Conservation (phyloP, 306 rosid species). For the Prunus fruticosa region DNA sequence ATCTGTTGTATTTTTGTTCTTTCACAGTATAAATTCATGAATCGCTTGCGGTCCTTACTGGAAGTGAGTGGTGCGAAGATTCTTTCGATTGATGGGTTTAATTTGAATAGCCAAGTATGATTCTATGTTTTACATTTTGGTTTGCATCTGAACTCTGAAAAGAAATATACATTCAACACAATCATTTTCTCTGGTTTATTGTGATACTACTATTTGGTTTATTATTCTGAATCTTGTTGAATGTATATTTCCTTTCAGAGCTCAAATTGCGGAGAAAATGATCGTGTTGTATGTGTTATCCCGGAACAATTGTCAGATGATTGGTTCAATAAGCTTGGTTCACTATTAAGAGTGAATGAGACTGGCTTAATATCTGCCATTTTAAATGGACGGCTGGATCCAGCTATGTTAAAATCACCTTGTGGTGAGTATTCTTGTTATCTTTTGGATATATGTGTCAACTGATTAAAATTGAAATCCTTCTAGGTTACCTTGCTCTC, state of each 20-base stretch:
- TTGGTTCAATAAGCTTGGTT: conserved; percentile 45
- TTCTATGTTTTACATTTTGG: conserved; percentile 4
- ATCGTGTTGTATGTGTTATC: conserved; percentile 53
- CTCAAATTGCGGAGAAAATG: conserved; percentile 46
- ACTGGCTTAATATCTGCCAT: conserved; percentile 57
- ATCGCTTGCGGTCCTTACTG: conserved; percentile 54
- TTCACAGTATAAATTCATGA: conserved; percentile 61
- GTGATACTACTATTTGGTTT: neutral
- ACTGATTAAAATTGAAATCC: neutral
- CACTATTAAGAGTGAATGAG: conserved; percentile 56
- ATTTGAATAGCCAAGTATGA: conserved; percentile 61
- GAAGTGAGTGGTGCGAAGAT: conserved; percentile 72
- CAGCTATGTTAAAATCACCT: conserved; percentile 59
- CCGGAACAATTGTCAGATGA: conserved; percentile 52
- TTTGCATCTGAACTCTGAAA: too few species aligned
- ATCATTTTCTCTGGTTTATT: neutral
- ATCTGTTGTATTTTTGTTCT: conserved; percentile 20
- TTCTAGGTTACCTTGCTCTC: neutral
- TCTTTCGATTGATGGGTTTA: conserved; percentile 49
- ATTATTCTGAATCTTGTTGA: conserved; percentile 9
- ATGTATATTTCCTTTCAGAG: conserved; percentile 44
- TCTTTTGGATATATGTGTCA: neutral
- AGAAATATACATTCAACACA: neutral
- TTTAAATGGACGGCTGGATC: conserved; percentile 70
- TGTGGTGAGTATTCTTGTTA: conserved; percentile 47